These are phyloP conservation scores for Darksidea phi DNA, from an alignment of 495 filamentous ascomycete genomes.

Conservation along the genomic window DNA sequence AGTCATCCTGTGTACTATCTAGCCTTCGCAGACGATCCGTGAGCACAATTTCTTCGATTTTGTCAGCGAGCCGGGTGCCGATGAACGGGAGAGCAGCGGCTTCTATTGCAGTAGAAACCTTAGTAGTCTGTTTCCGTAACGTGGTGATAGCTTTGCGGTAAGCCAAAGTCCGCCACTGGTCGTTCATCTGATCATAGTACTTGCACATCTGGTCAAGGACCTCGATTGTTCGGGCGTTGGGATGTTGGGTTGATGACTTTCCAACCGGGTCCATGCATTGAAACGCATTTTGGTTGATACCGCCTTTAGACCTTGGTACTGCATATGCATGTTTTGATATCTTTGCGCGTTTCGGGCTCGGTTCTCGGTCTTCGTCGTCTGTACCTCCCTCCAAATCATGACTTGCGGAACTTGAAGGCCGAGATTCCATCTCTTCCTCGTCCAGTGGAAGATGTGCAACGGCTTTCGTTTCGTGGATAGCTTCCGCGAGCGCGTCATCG, in stretches of 20 bases:
- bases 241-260: slow-evolving; percentile 48
- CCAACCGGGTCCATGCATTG: slow-evolving; percentile 67
- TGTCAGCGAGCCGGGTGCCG: slow-evolving; percentile 72
- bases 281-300: slow-evolving; percentile 53
- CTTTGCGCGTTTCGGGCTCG: slow-evolving; percentile 1
- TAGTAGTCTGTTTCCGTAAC: slow-evolving; percentile 63
- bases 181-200: slow-evolving; percentile 71
- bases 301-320: slow-evolving; percentile 37
- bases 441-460: slow-evolving; percentile 51
- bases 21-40: slow-evolving; percentile 75
- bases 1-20: slow-evolving; percentile 65
- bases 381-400: slow-evolving; percentile 18
- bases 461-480: slow-evolving; percentile 57
- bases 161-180: slow-evolving; percentile 76
- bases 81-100: slow-evolving; percentile 69
- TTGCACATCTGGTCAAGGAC: slow-evolving; percentile 79
- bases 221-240: slow-evolving; percentile 74
- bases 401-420: slow-evolving; percentile 25
- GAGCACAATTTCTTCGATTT: slow-evolving; percentile 86
- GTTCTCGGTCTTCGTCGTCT: slow-evolving; percentile 25
- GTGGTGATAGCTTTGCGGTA: slow-evolving; percentile 79
- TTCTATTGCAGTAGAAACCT: slow-evolving; percentile 66
- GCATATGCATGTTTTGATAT: slow-evolving; percentile 20
- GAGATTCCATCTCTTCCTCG: slow-evolving; percentile 23
- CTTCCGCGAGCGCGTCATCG: slow-evolving; percentile 55